Percentiles rank a stretch among this genome's conserved stretches.
Conservation (phyloP, 1,284 basidiomycete genomes). For the Hymenochaete sp. region DNA sequence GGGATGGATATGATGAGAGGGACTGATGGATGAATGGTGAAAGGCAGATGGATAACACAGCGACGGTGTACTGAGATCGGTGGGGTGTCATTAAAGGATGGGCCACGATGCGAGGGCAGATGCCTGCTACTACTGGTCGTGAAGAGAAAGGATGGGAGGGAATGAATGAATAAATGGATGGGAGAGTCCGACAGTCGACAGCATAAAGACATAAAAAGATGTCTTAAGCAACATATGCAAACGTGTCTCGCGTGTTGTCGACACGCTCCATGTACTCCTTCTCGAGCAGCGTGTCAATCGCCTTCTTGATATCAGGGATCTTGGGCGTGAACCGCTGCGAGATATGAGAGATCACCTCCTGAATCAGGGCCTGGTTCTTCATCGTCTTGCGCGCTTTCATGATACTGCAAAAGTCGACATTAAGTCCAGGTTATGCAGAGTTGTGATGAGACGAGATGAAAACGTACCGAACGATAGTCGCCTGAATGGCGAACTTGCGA, state of each 20-base stretch:
- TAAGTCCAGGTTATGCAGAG: neutral
- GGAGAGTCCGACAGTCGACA: too few species aligned
- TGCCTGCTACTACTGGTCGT: too few species aligned
- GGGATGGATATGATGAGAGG: neutral
- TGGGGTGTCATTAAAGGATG: too few species aligned
- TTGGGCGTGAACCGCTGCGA: constrained; percentile 83
- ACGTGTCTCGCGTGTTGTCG: constrained; percentile 72
- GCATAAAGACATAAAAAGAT: too few species aligned
- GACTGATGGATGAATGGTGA: neutral
- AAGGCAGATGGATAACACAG: neutral
- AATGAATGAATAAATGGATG: neutral
- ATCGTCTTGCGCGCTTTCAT: constrained; percentile 98
- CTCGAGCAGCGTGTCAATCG: constrained; percentile 95
- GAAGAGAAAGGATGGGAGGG: neutral
- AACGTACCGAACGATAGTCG: constrained; percentile 86
- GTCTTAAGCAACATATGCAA: constrained; percentile 61
- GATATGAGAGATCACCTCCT: constrained; percentile 91
- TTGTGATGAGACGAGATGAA: constrained; percentile 3
- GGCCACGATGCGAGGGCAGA: too few species aligned
- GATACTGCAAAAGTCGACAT: constrained; percentile 46
- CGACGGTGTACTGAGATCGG: too few species aligned
- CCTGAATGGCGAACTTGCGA: constrained; percentile 94
- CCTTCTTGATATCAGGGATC: constrained; percentile 90
- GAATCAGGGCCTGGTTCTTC: constrained; percentile 92
- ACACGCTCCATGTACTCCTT: constrained; percentile 97